Percentiles rank a stretch among this genome's conserved stretches.
phyloP scores from a whole-genome alignment of 208 protist species.

The Angomonas deanei region DNA sequence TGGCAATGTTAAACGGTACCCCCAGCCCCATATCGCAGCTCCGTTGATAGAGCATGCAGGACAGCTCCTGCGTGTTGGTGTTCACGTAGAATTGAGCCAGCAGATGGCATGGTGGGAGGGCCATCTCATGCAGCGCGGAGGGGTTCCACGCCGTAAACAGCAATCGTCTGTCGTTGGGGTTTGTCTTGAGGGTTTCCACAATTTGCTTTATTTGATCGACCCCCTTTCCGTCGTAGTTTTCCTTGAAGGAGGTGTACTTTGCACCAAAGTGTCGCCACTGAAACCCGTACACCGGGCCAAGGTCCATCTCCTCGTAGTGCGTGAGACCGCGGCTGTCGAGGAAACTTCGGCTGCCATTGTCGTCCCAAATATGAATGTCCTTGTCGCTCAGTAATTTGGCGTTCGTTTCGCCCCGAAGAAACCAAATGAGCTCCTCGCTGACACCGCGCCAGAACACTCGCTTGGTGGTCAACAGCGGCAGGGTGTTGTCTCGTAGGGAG shows the following conservation, averaged over 20 bases:
- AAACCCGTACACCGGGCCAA: slow-evolving; percentile 98
- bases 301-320: slow-evolving; percentile 93
- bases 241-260: slow-evolving; percentile 80
- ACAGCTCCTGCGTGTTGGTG: slow-evolving; percentile 83
- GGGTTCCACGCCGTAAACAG: slow-evolving; percentile 98
- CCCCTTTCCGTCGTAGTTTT: slow-evolving; percentile 91
- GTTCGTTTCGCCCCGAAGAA: slow-evolving; percentile 95
- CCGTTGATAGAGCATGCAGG: slow-evolving; percentile 92
- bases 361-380: slow-evolving; percentile 97
- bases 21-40: slow-evolving; percentile 97
- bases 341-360: slow-evolving; percentile 95
- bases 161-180: slow-evolving; percentile 94
- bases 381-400: slow-evolving; percentile 90
- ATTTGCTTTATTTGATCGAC: slow-evolving; percentile 95
- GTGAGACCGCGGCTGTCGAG: slow-evolving; percentile 92
- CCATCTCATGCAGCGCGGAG: slow-evolving; percentile 92
- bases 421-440: slow-evolving; percentile 98
- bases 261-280: slow-evolving; percentile 99
- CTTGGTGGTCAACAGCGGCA: slow-evolving; percentile 98
- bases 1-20: slow-evolving; percentile 99
- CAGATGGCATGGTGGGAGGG: slow-evolving; percentile 98
- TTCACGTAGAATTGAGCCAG: slow-evolving; percentile 97
- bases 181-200: slow-evolving; percentile 89
- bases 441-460: slow-evolving; percentile 98
- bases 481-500: slow-evolving; percentile 84